Evolutionary conservation across 345 rosid species (phyloP).

Genomic region (Lagerstroemia speciosa): DNA sequence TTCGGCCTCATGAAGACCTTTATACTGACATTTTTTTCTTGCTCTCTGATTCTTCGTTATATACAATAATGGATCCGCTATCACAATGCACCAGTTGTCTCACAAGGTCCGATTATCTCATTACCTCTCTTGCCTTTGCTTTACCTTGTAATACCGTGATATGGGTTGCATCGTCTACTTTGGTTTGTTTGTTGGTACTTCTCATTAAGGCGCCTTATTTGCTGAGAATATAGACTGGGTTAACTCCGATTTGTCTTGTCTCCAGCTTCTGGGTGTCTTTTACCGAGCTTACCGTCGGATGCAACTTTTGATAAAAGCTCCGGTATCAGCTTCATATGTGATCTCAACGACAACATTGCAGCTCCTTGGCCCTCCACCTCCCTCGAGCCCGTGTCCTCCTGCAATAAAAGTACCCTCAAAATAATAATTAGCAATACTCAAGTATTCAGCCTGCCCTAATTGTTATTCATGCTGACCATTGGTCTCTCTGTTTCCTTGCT

Average conservation of each 20-base stretch:
- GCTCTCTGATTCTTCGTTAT: conserved; percentile 8
- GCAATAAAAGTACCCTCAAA: conserved; percentile 41
- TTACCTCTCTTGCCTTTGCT: neutral
- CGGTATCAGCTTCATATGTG: conserved; percentile 56
- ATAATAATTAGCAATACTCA: neutral
- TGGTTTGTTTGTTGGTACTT: neutral
- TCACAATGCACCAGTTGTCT: conserved; percentile 27
- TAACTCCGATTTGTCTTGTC: neutral
- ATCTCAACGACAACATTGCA: conserved; percentile 52
- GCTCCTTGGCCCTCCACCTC: conserved; percentile 48
- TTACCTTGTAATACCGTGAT: neutral
- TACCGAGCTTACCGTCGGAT: conserved; percentile 54
- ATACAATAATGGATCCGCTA: conserved; percentile 20
- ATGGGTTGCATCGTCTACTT: neutral
- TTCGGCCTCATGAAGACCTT: conserved; percentile 10
- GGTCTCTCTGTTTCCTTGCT: too few species aligned
- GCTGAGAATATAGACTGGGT: neutral
- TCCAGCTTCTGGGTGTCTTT: conserved; percentile 49
- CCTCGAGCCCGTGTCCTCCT: conserved; percentile 23
- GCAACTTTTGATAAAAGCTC: conserved; percentile 34
- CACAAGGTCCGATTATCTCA: conserved; percentile 17
- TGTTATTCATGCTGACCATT: too few species aligned
- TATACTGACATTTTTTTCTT: conserved; percentile 5
- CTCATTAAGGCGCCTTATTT: neutral
- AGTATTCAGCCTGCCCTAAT: neutral